Evolutionary conservation across 2,329 filamentous ascomycete species (phyloP).

Genomic region (Beauveria sp.): DNA sequence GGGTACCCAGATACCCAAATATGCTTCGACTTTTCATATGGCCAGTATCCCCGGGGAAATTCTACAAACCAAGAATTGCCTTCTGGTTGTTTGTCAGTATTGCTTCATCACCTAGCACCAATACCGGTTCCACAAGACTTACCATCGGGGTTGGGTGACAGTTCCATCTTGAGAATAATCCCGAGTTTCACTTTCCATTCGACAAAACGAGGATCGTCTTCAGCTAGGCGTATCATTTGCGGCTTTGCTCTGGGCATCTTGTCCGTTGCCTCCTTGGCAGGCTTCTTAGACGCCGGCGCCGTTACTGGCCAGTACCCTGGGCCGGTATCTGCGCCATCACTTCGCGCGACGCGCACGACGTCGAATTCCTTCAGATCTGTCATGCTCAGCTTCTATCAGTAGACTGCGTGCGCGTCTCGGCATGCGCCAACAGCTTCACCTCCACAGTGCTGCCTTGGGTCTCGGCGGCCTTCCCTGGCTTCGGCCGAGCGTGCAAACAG

Average conservation of each 20-base stretch:
- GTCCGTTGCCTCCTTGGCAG: constrained; percentile 28
- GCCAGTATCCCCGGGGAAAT: constrained; percentile 39
- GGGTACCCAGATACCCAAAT: constrained; percentile 44
- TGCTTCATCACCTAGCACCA: background rate
- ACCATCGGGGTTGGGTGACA: constrained; percentile 34
- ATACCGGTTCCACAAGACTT: constrained; percentile 12
- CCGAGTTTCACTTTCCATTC: constrained; percentile 40
- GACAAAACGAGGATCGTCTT: constrained; percentile 35
- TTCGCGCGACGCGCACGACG: constrained; percentile 34
- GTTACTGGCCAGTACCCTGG: constrained; percentile 37
- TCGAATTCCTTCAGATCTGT: constrained; percentile 33
- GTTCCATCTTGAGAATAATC: constrained; percentile 38
- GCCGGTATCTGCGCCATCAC: constrained; percentile 38
- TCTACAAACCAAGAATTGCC: constrained; percentile 37
- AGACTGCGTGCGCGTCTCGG: background rate
- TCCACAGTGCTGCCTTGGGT: background rate
- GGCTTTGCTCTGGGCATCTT: constrained; percentile 33
- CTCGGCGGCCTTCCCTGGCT: background rate
- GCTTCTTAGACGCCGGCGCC: constrained; percentile 26
- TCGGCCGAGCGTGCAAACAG: background rate
- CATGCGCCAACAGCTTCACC: background rate
- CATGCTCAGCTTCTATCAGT: constrained; percentile 16
- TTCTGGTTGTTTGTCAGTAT: constrained; percentile 22
- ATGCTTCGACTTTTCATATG: constrained; percentile 41
- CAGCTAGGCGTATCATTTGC: constrained; percentile 35